Evolutionary conservation across 2,329 filamentous ascomycete genomes (phyloP).

Genomic region (Exophiala xenobiotica): DNA sequence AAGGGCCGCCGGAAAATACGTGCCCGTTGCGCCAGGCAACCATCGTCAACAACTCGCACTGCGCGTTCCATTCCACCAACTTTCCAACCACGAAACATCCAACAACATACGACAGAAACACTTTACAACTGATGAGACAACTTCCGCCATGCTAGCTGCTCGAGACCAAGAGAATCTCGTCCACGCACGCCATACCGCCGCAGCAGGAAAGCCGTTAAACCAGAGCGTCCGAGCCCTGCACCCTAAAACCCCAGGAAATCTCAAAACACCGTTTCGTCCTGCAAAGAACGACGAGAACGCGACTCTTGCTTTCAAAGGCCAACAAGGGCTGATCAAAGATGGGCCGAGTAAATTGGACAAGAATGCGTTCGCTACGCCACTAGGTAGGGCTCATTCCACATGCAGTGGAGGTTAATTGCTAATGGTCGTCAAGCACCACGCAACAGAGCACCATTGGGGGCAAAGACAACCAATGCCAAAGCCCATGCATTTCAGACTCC

Average conservation of each 20-base stretch:
- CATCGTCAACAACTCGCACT: conserved; percentile 16
- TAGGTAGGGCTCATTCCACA: conserved; percentile 59
- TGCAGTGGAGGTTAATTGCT: conserved; percentile 13
- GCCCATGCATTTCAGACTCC: conserved; percentile 65
- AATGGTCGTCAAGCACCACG: conserved; percentile 53
- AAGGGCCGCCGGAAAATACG: not conserved
- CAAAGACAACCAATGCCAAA: conserved; percentile 97
- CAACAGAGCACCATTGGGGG: conserved; percentile 77
- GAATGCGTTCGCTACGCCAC: conserved; percentile 73
- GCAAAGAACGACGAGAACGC: conserved; percentile 83
- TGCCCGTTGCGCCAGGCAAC: conserved; percentile 24
- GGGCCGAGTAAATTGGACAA: conserved; percentile 55
- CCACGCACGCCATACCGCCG: conserved; percentile 69
- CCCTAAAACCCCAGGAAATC: conserved; percentile 76
- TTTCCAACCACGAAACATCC: not conserved
- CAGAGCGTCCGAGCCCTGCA: conserved; percentile 61
- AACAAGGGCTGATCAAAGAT: conserved; percentile 60
- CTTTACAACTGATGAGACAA: conserved; percentile 12
- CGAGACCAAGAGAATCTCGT: conserved; percentile 87
- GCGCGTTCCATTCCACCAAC: conserved; percentile 1
- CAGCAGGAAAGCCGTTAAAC: conserved; percentile 69
- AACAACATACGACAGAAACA: conserved; percentile 15
- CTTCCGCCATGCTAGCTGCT: conserved; percentile 66
- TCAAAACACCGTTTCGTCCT: conserved; percentile 79
- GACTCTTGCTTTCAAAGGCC: conserved; percentile 55